Conservation (phyloP, 768 basidiomycete genomes). For the Melanogaster broomeanus region DNA sequence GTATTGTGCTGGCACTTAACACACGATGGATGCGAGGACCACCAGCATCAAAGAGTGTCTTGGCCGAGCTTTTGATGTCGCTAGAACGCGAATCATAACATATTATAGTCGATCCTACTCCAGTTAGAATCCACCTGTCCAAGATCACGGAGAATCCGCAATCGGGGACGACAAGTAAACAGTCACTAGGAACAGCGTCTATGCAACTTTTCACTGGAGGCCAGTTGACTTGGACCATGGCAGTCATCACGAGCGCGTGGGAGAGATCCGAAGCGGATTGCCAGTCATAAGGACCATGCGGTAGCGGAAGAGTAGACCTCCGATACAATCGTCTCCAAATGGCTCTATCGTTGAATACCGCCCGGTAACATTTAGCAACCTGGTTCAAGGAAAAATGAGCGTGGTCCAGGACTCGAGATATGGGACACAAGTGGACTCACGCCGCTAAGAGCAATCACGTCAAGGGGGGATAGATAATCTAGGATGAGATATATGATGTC, state of each 20-base stretch:
- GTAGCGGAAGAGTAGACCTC: background rate
- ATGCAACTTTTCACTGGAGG: background rate
- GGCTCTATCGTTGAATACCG: background rate
- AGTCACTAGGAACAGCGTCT: background rate
- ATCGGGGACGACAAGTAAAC: background rate
- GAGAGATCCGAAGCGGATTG: background rate
- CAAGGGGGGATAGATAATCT: background rate
- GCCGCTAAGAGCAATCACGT: background rate
- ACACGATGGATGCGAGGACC: background rate
- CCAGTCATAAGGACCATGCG: background rate
- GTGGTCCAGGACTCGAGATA: background rate
- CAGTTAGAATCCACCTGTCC: background rate
- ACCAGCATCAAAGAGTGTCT: background rate
- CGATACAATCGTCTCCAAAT: background rate
- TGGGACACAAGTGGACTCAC: background rate
- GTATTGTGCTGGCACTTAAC: background rate
- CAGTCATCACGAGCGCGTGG: background rate
- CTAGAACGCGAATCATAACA: background rate
- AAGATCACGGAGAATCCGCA: background rate
- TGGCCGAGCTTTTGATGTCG: background rate
- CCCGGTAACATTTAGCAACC: background rate
- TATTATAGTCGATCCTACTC: background rate
- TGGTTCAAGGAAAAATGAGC: background rate
- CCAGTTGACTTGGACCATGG: background rate
- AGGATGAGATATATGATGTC: background rate